Conservation (phyloP, 2,329 filamentous ascomycete species). For the Aphanoascus verrucosus region DNA sequence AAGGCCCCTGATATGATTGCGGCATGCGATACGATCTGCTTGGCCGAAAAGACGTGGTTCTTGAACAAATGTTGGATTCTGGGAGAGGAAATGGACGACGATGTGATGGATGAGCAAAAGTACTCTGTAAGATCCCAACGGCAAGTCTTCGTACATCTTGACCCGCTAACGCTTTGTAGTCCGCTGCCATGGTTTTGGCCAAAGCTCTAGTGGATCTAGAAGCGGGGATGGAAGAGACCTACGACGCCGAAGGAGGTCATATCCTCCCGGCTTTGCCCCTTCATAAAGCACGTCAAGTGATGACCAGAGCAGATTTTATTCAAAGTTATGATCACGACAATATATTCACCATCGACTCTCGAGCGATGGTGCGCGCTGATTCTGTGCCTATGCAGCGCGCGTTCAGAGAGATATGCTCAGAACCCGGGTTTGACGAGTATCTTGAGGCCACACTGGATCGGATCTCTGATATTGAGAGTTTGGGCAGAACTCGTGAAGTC, state of each 20-base stretch:
- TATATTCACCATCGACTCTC: constrained; percentile 84
- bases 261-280: constrained; percentile 70
- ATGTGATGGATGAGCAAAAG: constrained; percentile 97
- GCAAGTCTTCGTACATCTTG: too few species aligned
- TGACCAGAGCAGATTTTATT: constrained; percentile 94
- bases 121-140: constrained; percentile 60
- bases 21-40: constrained; percentile 63
- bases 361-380: constrained; percentile 78
- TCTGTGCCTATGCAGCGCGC: constrained; percentile 94
- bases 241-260: constrained; percentile 58
- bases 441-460: constrained; percentile 72
- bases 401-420: constrained; percentile 69
- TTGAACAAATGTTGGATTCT: constrained; percentile 70
- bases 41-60: constrained; percentile 66
- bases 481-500: constrained; percentile 86
- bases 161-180: constrained; percentile 35
- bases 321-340: constrained; percentile 86
- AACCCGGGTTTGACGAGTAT: constrained; percentile 69
- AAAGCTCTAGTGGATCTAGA: constrained; percentile 81
- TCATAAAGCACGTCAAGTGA: constrained; percentile 76
- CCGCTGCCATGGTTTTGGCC: constrained; percentile 86
- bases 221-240: constrained; percentile 49
- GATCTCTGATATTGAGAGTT: constrained; percentile 83
- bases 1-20: constrained; percentile 69
- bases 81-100: constrained; percentile 74